Evolutionary conservation across 768 basidiomycete genomes (phyloP).

Genomic region (Termitomyces sp.): DNA sequence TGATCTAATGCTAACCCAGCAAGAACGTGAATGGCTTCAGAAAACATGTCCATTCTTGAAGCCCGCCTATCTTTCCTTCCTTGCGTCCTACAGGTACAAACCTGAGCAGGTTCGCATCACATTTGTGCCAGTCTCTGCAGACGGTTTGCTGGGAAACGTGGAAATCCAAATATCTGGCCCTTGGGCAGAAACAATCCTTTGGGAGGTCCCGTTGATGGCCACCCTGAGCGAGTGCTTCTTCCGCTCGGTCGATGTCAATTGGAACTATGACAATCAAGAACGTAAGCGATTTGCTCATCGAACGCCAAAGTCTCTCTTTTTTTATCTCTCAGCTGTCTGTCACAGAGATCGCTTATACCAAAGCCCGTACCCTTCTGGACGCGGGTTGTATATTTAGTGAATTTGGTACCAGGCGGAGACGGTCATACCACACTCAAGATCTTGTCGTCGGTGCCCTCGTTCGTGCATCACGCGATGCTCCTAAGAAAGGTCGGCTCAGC

Average conservation of each 20-base stretch:
- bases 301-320: not conserved
- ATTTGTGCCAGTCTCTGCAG: conserved; percentile 54
- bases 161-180: conserved; percentile 69
- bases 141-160: conserved; percentile 50
- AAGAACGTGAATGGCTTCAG: conserved; percentile 66
- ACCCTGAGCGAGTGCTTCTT: conserved; percentile 90
- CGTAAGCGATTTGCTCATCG: conserved; percentile 33
- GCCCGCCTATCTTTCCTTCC: conserved; percentile 68
- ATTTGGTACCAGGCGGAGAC: conserved; percentile 80
- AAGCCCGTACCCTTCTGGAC: conserved; percentile 58
- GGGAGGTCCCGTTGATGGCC: conserved; percentile 96
- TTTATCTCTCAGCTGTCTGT: not conserved
- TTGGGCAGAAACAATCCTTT: conserved; percentile 85
- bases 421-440: conserved; percentile 73
- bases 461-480: conserved; percentile 50
- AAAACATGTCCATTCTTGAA: conserved; percentile 71
- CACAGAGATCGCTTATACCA: conserved; percentile 66
- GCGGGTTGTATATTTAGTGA: conserved; percentile 74
- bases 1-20: conserved; percentile 47
- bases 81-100: conserved; percentile 63
- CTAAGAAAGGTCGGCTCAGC: conserved; percentile 47
- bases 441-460: conserved; percentile 65
- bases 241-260: conserved; percentile 64
- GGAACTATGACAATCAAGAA: conserved; percentile 79
- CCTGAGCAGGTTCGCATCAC: conserved; percentile 64